phyloP scores from a whole-genome alignment of 257 asterid genomes.

The Gardenia jasminoides region DNA sequence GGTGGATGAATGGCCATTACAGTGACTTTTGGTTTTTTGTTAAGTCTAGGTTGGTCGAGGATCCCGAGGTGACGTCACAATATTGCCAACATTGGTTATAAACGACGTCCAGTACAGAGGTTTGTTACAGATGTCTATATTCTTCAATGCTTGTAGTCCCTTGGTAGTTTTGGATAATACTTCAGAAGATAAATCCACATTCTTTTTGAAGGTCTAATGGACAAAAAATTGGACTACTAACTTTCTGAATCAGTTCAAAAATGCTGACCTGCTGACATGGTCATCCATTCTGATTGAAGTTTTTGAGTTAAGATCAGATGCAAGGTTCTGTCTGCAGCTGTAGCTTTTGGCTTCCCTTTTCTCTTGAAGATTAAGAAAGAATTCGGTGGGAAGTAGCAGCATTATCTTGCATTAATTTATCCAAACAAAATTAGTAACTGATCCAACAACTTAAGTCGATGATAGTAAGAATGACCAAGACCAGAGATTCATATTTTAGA shows the following conservation, averaged over 20 bases:
- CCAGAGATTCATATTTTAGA: background rate
- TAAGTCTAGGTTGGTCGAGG: conserved; percentile 67
- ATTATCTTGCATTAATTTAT: background rate
- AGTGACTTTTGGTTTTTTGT: conserved; percentile 8
- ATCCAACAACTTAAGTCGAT: no score
- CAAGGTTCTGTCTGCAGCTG: background rate
- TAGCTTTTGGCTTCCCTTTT: background rate
- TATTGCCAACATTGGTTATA: conserved; percentile 87
- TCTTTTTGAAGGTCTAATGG: background rate
- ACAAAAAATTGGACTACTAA: no score
- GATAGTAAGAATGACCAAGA: no score
- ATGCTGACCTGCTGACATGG: background rate
- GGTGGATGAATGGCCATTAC: background rate
- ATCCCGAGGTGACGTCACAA: conserved; percentile 91
- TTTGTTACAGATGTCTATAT: conserved; percentile 20
- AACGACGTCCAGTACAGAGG: conserved; percentile 87
- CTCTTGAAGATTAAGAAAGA: background rate
- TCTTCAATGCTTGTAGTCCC: background rate
- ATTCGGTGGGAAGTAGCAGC: background rate
- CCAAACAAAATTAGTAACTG: background rate
- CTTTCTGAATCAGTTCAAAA: background rate
- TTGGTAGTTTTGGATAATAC: background rate
- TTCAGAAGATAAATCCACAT: background rate
- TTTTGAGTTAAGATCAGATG: background rate
- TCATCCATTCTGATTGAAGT: background rate